Conservation (phyloP, 2,329 filamentous ascomycete genomes). For the Colletotrichum gloeosporioides region DNA sequence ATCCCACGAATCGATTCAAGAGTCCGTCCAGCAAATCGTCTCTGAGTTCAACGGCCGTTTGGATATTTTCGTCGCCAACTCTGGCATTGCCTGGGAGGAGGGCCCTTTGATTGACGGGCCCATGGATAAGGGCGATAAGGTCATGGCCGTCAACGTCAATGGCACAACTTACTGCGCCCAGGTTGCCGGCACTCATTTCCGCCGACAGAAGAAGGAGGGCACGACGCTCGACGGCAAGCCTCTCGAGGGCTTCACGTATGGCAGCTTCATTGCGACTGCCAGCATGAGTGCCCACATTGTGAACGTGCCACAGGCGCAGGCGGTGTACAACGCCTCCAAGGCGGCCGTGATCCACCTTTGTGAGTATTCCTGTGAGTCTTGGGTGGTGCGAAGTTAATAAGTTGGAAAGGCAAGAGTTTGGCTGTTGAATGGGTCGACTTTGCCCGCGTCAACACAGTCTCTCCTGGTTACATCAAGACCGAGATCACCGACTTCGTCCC, state of each 20-base stretch:
- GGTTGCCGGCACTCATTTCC: constrained; percentile 72
- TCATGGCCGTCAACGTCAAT: constrained; percentile 75
- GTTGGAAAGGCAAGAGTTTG: constrained; percentile 64
- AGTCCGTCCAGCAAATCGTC: constrained; percentile 57
- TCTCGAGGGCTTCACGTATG: constrained; percentile 64
- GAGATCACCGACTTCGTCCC: constrained; percentile 73
- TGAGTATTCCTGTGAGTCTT: constrained; percentile 32
- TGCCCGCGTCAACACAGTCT: constrained; percentile 74
- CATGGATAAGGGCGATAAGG: constrained; percentile 67
- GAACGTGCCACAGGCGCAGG: constrained; percentile 78
- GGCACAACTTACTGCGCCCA: constrained; percentile 80
- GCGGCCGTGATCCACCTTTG: constrained; percentile 66
- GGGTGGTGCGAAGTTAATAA: not conserved
- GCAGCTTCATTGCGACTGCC: constrained; percentile 79
- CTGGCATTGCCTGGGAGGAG: constrained; percentile 76
- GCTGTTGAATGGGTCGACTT: constrained; percentile 81
- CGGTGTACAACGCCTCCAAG: constrained; percentile 77
- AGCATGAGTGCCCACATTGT: constrained; percentile 81
- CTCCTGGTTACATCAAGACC: constrained; percentile 78
- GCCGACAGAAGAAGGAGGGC: constrained; percentile 71
- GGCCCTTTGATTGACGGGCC: constrained; percentile 71
- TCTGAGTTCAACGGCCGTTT: constrained; percentile 76
- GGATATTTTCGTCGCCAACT: constrained; percentile 82
- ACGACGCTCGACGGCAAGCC: constrained; percentile 66
- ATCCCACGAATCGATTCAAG: constrained; percentile 54